phyloP scores from a whole-genome alignment of 1,284 basidiomycete species.

The Cutaneotrichosporon sp. region DNA sequence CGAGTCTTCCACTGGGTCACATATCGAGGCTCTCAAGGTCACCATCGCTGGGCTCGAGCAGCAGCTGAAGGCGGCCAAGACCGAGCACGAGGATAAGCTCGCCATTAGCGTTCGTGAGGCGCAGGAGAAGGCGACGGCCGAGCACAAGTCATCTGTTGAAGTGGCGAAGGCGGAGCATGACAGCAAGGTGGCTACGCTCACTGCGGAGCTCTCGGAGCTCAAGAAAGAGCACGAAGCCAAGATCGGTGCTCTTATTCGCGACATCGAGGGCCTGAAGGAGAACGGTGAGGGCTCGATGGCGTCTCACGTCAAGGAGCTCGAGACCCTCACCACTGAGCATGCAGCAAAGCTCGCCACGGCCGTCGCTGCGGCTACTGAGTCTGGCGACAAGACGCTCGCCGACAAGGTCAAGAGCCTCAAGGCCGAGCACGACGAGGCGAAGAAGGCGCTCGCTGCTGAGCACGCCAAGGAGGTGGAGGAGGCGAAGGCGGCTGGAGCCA shows the following conservation, averaged over 20 bases:
- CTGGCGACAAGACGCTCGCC: conserved; percentile 25
- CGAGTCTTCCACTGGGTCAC: not conserved
- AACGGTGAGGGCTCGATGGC: conserved; percentile 19
- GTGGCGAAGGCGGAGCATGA: conserved; percentile 20
- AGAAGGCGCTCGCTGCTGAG: conserved; percentile 5
- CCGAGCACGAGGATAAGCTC: conserved; percentile 16
- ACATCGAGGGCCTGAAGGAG: conserved; percentile 24
- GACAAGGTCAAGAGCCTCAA: conserved; percentile 32
- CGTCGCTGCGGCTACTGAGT: conserved; percentile 24
- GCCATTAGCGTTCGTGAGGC: conserved; percentile 8
- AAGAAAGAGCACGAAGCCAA: conserved; percentile 12
- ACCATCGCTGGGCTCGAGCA: conserved; percentile 19
- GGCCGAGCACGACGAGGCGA: conserved; percentile 27
- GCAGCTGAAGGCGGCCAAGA: conserved; percentile 17
- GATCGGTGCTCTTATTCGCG: conserved; percentile 13
- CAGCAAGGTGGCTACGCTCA: conserved; percentile 1
- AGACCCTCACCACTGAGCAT: conserved; percentile 11
- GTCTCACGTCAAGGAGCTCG: conserved; percentile 18
- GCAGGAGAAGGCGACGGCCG: conserved; percentile 3
- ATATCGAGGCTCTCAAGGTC: conserved; percentile 14
- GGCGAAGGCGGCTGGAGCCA: conserved; percentile 16
- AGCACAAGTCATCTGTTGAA: conserved; percentile 21
- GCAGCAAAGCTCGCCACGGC: conserved; percentile 20
- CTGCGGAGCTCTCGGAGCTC: conserved; percentile 12
- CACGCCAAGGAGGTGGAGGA: conserved; percentile 20